These are phyloP conservation scores for Verbascum thapsus DNA, from an alignment of 257 asterid genomes.

Conservation along the genomic window DNA sequence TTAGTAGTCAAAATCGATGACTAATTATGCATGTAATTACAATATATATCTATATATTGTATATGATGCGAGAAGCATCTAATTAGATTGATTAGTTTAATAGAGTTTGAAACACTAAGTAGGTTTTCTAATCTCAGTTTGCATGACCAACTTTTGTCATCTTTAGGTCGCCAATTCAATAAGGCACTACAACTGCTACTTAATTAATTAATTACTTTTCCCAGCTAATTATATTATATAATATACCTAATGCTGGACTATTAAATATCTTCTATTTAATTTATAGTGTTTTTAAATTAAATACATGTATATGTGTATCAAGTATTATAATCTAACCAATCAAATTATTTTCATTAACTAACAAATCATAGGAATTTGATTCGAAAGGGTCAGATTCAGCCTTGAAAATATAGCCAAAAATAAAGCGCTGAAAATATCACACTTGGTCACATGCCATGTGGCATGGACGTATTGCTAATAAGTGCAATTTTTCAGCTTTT, in stretches of 20 bases:
- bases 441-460: constrained; percentile 43
- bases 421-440: not conserved
- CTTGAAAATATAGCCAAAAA: constrained; percentile 32
- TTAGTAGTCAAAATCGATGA: constrained; percentile 10
- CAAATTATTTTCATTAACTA: constrained; percentile 13
- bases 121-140: constrained; percentile 30
- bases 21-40: not conserved
- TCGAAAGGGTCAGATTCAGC: constrained; percentile 27
- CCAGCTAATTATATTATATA: no score
- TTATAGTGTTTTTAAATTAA: no score
- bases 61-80: not conserved
- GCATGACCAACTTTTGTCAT: constrained; percentile 37
- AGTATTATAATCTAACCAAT: no score
- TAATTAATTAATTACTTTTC: not conserved
- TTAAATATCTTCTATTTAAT: no score
- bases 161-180: constrained; percentile 35
- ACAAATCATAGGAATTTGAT: constrained; percentile 41
- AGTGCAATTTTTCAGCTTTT: no score
- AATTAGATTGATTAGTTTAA: constrained; percentile 6
- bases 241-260: no score
- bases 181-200: constrained; percentile 24
- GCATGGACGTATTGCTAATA: constrained; percentile 13
- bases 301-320: no score
- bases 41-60: not conserved
- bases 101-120: constrained; percentile 12